Conservation (phyloP, 345 rosid genomes). For the Salix koriyanagi region DNA sequence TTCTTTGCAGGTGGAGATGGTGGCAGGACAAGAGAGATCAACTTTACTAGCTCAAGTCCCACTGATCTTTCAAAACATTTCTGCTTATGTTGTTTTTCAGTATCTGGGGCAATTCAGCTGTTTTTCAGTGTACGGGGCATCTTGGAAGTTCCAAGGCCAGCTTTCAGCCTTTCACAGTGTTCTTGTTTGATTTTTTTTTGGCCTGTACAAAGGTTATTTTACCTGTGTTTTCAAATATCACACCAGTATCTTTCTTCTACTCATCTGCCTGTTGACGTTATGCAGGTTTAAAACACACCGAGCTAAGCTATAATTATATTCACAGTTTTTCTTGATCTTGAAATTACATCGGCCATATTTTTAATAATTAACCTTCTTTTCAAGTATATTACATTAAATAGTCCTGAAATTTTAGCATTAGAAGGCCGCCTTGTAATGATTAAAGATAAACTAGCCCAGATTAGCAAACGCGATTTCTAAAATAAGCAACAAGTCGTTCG, state of each 20-base stretch:
- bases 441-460: not conserved
- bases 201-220: slow-evolving; percentile 15
- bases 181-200: not conserved
- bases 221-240: slow-evolving; percentile 8
- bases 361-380: not conserved
- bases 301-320: not conserved
- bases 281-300: not conserved
- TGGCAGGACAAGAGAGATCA: slow-evolving; percentile 55
- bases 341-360: not conserved
- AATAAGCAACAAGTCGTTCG: not conserved
- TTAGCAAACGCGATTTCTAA: not conserved
- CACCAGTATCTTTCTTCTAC: not conserved
- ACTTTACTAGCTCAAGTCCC: slow-evolving; percentile 39
- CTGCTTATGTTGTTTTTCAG: not conserved
- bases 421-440: not conserved
- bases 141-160: not conserved
- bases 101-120: slow-evolving; percentile 17
- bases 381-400: not conserved
- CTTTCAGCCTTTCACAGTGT: not conserved
- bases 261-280: not conserved
- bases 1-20: slow-evolving; percentile 72
- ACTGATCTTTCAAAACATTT: not conserved
- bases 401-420: not conserved
- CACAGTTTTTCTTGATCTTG: not conserved
- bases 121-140: not conserved